These are phyloP conservation scores for Aspergillus ibericus DNA, from an alignment of 2,329 filamentous ascomycete genomes.

Conservation along the genomic window DNA sequence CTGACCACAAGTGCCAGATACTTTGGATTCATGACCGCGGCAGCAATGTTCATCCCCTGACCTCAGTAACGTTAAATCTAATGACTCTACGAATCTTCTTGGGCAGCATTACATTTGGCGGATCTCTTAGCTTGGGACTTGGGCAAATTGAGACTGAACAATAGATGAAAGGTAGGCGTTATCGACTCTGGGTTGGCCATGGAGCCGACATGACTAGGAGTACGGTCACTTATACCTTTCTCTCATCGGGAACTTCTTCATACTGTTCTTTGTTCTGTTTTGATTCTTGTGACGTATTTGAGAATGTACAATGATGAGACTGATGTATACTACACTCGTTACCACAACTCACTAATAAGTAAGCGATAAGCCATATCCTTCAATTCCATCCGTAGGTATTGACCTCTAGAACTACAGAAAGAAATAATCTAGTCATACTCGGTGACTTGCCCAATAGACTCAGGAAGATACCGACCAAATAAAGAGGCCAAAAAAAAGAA, in stretches of 20 bases:
- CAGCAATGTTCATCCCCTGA: conserved; percentile 41
- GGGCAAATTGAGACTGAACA: not conserved
- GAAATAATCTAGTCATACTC: too few relatives aligned
- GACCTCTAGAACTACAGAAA: not conserved
- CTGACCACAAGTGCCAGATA: conserved; percentile 28
- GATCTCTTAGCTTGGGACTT: not conserved
- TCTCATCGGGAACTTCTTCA: too few relatives aligned
- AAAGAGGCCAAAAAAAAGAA: too few relatives aligned
- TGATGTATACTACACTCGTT: not conserved
- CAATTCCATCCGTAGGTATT: too few relatives aligned
- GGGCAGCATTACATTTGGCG: not conserved
- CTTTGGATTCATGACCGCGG: conserved; percentile 41
- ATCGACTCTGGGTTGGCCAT: not conserved
- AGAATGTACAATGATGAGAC: not conserved
- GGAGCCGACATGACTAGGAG: not conserved
- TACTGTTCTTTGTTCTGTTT: not conserved
- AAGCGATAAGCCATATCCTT: too few relatives aligned
- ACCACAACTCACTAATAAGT: too few relatives aligned
- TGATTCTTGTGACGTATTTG: not conserved
- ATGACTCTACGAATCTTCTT: conserved; percentile 18
- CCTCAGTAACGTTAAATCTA: not conserved
- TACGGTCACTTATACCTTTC: not conserved
- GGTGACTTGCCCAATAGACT: too few relatives aligned
- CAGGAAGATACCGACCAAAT: too few relatives aligned
- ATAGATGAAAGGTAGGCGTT: not conserved